Conservation (phyloP, 2,329 filamentous ascomycete species). For the Metarhizium humberi region DNA sequence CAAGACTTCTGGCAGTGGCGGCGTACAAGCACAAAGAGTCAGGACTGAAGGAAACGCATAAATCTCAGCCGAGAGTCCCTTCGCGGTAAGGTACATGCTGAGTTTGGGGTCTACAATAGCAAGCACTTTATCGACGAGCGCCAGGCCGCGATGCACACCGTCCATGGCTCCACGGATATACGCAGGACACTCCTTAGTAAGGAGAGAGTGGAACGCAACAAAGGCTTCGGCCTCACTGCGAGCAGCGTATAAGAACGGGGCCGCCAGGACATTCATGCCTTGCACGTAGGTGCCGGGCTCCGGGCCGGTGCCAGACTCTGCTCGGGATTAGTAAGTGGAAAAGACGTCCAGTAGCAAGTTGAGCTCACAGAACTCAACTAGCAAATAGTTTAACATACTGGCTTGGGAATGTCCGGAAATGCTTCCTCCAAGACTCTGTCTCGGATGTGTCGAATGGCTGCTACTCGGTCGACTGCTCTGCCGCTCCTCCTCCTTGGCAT, state of each 20-base stretch:
- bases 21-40: conserved; percentile 91
- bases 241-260: conserved; percentile 90
- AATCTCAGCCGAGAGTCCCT: conserved; percentile 84
- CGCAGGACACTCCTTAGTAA: conserved; percentile 80
- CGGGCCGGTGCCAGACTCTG: conserved; percentile 44
- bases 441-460: conserved; percentile 23
- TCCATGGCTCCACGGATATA: conserved; percentile 97
- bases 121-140: conserved; percentile 84
- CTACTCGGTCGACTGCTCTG: conserved; percentile 28
- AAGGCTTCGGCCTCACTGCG: conserved; percentile 94
- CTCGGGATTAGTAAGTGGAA: conserved; percentile 29
- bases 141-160: conserved; percentile 85
- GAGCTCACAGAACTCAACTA: neutral
- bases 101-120: conserved; percentile 87
- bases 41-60: conserved; percentile 95
- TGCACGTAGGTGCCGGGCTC: conserved; percentile 89
- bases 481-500: conserved; percentile 51
- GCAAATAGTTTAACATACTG: conserved; percentile 28
- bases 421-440: conserved; percentile 22
- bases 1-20: conserved; percentile 85
- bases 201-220: conserved; percentile 76
- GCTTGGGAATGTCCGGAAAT: conserved; percentile 28
- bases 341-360: neutral
- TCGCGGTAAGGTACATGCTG: conserved; percentile 71
- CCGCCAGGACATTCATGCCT: conserved; percentile 96